These are phyloP conservation scores for Rutstroemia sp. DNA, from an alignment of 2,329 filamentous ascomycete species.

Conservation along the genomic window DNA sequence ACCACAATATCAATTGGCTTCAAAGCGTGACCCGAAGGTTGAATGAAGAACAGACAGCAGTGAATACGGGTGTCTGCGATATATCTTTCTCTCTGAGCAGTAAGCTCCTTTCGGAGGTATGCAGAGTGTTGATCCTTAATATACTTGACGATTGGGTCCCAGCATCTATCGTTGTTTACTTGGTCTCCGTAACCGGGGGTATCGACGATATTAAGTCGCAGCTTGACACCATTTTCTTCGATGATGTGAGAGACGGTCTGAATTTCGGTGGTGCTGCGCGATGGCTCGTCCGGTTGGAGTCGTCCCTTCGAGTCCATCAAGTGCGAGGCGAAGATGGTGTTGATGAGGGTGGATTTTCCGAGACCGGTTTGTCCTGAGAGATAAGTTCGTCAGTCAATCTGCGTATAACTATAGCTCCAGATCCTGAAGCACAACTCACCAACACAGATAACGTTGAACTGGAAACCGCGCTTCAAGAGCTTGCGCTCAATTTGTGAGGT, in stretches of 20 bases:
- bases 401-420: neutral
- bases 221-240: constrained; percentile 97
- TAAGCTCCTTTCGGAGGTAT: constrained; percentile 98
- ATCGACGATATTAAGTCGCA: constrained; percentile 97
- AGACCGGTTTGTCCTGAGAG: constrained; percentile 86
- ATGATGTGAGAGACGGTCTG: constrained; percentile 97
- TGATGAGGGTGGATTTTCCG: constrained; percentile 98
- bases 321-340: constrained; percentile 99
- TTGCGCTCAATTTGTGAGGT: constrained; percentile 99
- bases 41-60: constrained; percentile 99
- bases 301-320: constrained; percentile 98
- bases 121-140: constrained; percentile 99
- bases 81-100: constrained; percentile 96
- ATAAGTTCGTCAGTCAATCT: constrained; percentile 19
- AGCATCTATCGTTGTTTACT: constrained; percentile 99
- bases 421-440: constrained; percentile 55
- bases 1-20: constrained; percentile 99
- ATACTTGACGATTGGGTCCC: constrained; percentile 99
- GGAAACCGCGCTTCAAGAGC: constrained; percentile 98
- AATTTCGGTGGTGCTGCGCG: constrained; percentile 95
- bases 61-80: constrained; percentile 99
- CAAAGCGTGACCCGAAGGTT: constrained; percentile 93
- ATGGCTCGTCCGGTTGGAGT: constrained; percentile 82
- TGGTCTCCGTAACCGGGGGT: constrained; percentile 97
- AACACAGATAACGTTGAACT: constrained; percentile 99